Evolutionary conservation across 257 asterid genomes (phyloP), one percentile per base, ranked within the genome.

Genomic region (Coffea eugenioides): DNA sequence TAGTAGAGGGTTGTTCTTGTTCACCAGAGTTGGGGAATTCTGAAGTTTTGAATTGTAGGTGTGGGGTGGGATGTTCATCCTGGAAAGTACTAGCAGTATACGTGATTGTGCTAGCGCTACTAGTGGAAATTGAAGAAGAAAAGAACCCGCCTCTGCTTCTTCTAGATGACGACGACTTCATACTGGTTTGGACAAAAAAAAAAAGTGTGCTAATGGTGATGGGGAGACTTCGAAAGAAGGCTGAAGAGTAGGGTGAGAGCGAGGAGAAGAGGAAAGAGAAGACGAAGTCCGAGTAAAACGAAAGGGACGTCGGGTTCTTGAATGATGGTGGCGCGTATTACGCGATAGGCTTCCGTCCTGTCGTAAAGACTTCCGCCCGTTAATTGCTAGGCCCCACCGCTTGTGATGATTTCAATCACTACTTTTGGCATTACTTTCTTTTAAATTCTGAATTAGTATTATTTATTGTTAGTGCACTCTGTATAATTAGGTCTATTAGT

Each of bases 1-100:
- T 8, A 0, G 48, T 66, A 51, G 77, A 72, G 46, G 79, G 77
- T 8, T 69, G 59, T 31, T 7, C 61, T 6, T 62, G 46, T 59
- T 71, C 84, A 43, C 57, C 88, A 23, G 84, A 73, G 67, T 84
- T 18, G 15, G 94, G 94, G 45, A 85, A 80, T 82, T 80, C 79
- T 48, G 87, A 51, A 21, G 75, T 43, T 79, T 82, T 85, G 45
- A 80, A 23, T 59, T 70, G 71, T 70, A 89, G 51, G 2, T 1
- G 18, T 39, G 92, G 66, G 80, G 82, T 71, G 78, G 91, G 71
- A 54, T 77, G 89, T 72, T 88, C 91, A 67, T 86, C 83, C 6
- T 52, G 86, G 52, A 73, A 79, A 69, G 83, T 85, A 65, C 52
- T 48, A 48, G 52, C 8, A 48, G 52, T 48, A 48, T 83, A 83